Percentiles rank a stretch among this genome's conserved stretches.
These are phyloP conservation scores for Fusarium solani-melongenae DNA, from an alignment of 2,329 filamentous ascomycete genomes.

Conservation along the genomic window DNA sequence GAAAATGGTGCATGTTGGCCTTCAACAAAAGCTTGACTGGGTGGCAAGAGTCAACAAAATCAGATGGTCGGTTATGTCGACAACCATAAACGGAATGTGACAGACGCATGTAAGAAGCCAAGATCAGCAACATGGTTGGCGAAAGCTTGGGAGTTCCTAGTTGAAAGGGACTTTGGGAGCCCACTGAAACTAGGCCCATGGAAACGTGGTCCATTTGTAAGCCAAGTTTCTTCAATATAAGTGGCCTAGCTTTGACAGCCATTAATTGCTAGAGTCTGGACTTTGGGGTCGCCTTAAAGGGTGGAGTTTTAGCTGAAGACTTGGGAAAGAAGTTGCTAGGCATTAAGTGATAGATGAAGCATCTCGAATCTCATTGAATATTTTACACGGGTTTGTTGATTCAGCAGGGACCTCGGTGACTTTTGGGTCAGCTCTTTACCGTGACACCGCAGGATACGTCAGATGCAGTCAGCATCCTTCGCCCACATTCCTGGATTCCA, in stretches of 20 bases:
- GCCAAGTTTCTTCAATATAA: slow-evolving; percentile 18
- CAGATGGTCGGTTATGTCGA: slow-evolving; percentile 32
- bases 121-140: slow-evolving; percentile 29
- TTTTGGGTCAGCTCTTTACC: neutral
- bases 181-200: neutral
- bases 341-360: slow-evolving; percentile 9
- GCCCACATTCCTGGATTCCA: neutral
- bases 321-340: neutral
- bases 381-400: neutral
- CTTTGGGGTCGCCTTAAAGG: slow-evolving; percentile 28
- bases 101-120: slow-evolving; percentile 22
- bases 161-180: neutral
- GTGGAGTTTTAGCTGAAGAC: slow-evolving; percentile 4
- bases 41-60: slow-evolving; percentile 31
- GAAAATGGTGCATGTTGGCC: slow-evolving; percentile 7
- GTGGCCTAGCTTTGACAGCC: neutral
- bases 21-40: slow-evolving; percentile 25
- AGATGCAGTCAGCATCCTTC: neutral
- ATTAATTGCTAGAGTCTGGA: slow-evolving; percentile 21
- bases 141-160: slow-evolving; percentile 40
- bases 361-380: neutral
- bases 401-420: neutral
- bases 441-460: neutral
- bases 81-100: slow-evolving; percentile 31
- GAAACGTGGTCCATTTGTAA: slow-evolving; percentile 31